phyloP scores from a whole-genome alignment of 2,329 filamentous ascomycete genomes.

The Phyllosticta citrichinensis region DNA sequence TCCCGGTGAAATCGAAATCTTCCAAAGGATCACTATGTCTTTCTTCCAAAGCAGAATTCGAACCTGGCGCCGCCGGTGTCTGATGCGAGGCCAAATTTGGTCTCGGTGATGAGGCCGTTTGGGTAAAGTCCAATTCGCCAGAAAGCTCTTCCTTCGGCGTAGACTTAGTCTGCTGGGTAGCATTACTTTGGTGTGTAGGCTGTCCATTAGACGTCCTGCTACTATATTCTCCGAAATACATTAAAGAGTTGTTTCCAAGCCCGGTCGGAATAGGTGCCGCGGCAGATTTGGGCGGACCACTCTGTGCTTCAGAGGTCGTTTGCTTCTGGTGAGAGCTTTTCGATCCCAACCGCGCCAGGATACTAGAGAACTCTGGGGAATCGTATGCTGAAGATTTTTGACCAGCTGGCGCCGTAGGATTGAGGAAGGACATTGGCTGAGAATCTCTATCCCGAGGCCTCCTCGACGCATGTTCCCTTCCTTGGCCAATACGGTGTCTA shows the following conservation, averaged over 20 bases:
- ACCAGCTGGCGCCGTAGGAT: not conserved
- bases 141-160: not conserved
- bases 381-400: not conserved
- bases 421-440: not conserved
- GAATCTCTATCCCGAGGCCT: not conserved
- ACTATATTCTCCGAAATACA: no score
- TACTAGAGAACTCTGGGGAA: not conserved
- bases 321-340: not conserved
- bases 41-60: not conserved
- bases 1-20: not conserved
- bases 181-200: no score
- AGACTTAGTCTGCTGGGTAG: not conserved
- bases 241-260: not conserved
- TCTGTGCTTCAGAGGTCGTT: no score
- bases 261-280: not conserved
- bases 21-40: not conserved
- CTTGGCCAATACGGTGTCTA: no score
- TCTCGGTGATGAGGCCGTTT: not conserved
- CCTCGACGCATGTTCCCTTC: not conserved
- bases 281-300: not conserved
- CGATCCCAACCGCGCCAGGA: not conserved
- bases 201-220: no score
- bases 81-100: not conserved
- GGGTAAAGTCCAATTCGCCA: not conserved
- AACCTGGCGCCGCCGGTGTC: not conserved